Evolutionary conservation across 352 stramenopile genomes (phyloP), one percentile per base, ranked within the genome.

Genomic region (Phytophthora lateralis): DNA sequence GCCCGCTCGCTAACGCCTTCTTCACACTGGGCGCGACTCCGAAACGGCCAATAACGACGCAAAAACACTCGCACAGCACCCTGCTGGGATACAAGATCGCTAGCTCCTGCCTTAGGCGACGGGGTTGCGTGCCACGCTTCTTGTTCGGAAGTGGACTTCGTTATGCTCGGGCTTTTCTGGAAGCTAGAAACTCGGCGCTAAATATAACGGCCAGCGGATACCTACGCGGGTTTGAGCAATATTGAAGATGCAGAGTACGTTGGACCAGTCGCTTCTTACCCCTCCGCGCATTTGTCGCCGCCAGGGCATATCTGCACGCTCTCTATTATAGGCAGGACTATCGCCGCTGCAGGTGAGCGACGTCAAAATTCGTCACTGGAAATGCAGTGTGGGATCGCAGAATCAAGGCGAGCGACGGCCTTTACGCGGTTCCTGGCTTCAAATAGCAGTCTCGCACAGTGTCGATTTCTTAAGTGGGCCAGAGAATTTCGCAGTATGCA

Each of bases 91-190:
- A 32, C 51, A 18, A 66, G 41, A 60, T 59, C 24, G 55, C 30
- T 55, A 39, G 45, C 38, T 59, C 35, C 17, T 38, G 32, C 17
- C 42, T 48, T 7, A 58, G 37, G 47, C 57, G 32, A 45, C 21
- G 26, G 51, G 32, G 48, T 26, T 73, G 53, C 45, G 59, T 35
- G 43, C 44, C 34, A 34, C 64, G 59, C 60, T 69, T 55, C 53
- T 51, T 64, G 50, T 71, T 67, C n/a, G 30, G 56, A 69, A 73
- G 55, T 73, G 61, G 10, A 39, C 37, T 56, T 32, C 24, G 10
- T 39, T 42, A 7, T 21, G 42, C 34, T 60, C 17, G 43, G 39
- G 55, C 21, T 8, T 63, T 66, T 62, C 60, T 52, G 10, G 4
- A 29, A 29, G 27, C 27, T 32, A 44, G 30, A 55, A 59, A 24